Base-by-base conservation (phyloP, 1,284 basidiomycete genomes). In the Meripilus lineatus region DNA sequence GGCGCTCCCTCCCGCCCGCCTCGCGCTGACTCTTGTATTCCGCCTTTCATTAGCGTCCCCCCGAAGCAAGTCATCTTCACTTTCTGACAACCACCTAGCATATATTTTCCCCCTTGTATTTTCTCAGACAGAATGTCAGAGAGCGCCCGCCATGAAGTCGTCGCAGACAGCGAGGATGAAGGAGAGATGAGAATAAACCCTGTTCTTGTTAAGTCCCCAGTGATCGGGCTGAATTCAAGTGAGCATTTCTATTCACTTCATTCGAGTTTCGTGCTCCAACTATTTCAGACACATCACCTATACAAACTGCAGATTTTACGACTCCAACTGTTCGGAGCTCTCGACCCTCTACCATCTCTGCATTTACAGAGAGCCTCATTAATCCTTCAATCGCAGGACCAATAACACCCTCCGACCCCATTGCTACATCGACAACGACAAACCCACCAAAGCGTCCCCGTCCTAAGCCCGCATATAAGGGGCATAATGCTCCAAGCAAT, bases 221-320 rank as follows among this genome's bases (percentile, higher is more conserved):
- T 30, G 20, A 30, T 40, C 30, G 17, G 8, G 10, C 15, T 5
- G 11, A 4, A 13, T 7, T 14, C 38, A 14, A 21, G 10, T 14
- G 11, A 39, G 21, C 24, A 39, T 14, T 11, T 23, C n/a, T n/a
- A n/a, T n/a, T n/a, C n/a, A n/a, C n/a, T n/a, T n/a, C n/a, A n/a
- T n/a, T n/a, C n/a, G n/a, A n/a, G n/a, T n/a, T n/a, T 21, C 13
- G 10, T 14, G 6, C 32, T 26, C 30, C 22, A 13, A 35, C n/a
- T 13, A 7, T n/a, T 10, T 42, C n/a, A 5, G 26, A 22, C 47
- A 49, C 24, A 3, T 53, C 52, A 4, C 32, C 53, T 23, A 53
- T 51, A 5, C 48, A 51, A 40, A 41, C 51, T 11, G 25, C 51
- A 14, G 38, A 50, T 28, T 47, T 48, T 40, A 52, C 47, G 3